Evolutionary conservation across 768 basidiomycete species (phyloP).

Genomic region (Trametes gibbosa): DNA sequence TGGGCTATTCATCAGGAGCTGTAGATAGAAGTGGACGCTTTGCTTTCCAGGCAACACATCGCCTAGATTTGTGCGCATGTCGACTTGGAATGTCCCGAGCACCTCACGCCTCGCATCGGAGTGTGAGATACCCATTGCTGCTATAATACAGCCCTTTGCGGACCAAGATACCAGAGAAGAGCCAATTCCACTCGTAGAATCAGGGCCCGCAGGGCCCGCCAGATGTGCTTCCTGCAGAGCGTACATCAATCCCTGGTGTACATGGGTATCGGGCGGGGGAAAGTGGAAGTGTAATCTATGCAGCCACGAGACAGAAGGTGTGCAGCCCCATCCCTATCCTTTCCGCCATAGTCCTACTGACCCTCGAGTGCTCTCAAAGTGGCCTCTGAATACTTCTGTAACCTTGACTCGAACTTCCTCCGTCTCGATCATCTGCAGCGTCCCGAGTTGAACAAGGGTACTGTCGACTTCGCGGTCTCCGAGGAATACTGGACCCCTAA

Average conservation of each 20-base stretch:
- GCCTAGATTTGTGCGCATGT: conserved; percentile 84
- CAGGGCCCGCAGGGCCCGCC: conserved; percentile 70
- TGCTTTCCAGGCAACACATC: conserved; percentile 73
- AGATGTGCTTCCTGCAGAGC: conserved; percentile 83
- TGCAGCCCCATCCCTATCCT: conserved; percentile 26
- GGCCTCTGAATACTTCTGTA: conserved; percentile 76
- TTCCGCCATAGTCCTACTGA: neutral
- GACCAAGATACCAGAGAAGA: conserved; percentile 78
- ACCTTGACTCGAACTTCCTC: conserved; percentile 72
- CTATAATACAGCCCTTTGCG: conserved; percentile 88
- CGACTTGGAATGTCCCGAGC: conserved; percentile 86
- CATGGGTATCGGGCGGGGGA: conserved; percentile 77
- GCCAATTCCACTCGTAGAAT: conserved; percentile 72
- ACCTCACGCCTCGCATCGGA: conserved; percentile 76
- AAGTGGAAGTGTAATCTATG: conserved; percentile 95
- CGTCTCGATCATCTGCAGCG: conserved; percentile 79
- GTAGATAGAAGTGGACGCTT: too few species aligned
- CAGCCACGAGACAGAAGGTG: conserved; percentile 79
- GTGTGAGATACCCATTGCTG: conserved; percentile 80
- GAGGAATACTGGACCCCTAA: conserved; percentile 84
- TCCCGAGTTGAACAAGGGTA: conserved; percentile 87
- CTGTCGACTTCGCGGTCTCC: conserved; percentile 80
- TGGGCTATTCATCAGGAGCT: neutral
- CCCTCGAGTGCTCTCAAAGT: conserved; percentile 45
- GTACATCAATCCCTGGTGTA: conserved; percentile 94